phyloP scores from a whole-genome alignment of 2,329 filamentous ascomycete species.

The Beauveria australis region DNA sequence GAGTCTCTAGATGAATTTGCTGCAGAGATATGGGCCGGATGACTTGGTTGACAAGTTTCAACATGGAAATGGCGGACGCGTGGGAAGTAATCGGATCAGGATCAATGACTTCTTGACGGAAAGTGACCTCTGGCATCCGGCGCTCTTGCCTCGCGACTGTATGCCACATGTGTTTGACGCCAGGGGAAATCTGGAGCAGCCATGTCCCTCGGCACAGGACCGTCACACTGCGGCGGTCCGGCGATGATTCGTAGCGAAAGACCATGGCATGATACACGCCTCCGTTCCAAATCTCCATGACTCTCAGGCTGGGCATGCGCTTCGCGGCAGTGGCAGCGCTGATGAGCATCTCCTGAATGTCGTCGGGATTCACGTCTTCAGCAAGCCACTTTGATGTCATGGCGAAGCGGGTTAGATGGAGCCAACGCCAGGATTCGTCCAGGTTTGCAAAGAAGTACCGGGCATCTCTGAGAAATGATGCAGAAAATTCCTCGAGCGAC shows the following conservation, averaged over 20 bases:
- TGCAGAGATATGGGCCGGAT: not conserved
- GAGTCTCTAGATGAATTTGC: not conserved
- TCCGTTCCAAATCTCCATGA: not conserved
- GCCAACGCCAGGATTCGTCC: not conserved
- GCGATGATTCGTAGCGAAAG: not conserved
- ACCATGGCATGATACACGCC: not conserved
- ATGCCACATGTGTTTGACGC: not conserved
- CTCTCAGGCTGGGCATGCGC: not conserved
- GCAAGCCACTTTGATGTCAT: not conserved
- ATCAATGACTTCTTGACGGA: not conserved
- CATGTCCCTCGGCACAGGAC: not conserved
- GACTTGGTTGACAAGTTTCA: not conserved
- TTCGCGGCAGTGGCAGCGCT: not conserved
- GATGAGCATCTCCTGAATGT: not conserved
- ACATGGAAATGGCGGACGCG: not conserved
- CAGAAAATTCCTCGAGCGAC: not conserved
- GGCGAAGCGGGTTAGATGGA: not conserved
- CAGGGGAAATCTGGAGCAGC: not conserved
- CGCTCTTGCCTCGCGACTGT: too few relatives aligned
- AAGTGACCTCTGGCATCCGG: not conserved
- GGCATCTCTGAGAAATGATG: not conserved
- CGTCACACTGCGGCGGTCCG: not conserved
- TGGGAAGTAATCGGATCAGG: not conserved
- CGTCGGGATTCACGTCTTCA: not conserved
- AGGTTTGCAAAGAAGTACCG: not conserved